phyloP scores from a whole-genome alignment of 2,329 filamentous ascomycete species.

The Alternaria brassicicola region DNA sequence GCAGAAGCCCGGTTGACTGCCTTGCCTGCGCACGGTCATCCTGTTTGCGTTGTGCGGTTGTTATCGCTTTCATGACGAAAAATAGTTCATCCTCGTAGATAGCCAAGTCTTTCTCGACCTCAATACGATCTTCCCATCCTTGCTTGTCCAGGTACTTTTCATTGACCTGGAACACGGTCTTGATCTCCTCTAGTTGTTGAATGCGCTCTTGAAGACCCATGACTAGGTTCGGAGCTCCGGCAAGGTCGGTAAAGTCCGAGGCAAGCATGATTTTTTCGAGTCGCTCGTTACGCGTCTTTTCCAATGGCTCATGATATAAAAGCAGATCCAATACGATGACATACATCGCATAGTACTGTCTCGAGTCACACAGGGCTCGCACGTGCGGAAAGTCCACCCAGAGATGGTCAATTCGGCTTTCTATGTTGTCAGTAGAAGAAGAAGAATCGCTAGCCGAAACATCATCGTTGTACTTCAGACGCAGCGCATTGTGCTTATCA shows the following conservation, averaged over 20 bases:
- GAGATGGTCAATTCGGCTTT: constrained; percentile 90
- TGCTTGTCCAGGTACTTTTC: constrained; percentile 83
- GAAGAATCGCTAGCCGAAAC: constrained; percentile 69
- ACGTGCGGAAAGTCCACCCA: constrained; percentile 97
- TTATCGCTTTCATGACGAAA: constrained; percentile 99
- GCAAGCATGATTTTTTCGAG: constrained; percentile 99
- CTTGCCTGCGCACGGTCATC: constrained; percentile 67
- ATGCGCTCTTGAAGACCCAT: constrained; percentile 90
- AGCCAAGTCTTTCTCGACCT: constrained; percentile 87
- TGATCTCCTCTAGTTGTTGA: constrained; percentile 92
- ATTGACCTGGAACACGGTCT: constrained; percentile 93
- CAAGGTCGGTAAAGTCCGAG: constrained; percentile 96
- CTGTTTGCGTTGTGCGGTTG: constrained; percentile 86
- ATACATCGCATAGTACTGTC: constrained; percentile 97
- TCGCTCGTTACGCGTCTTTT: constrained; percentile 95
- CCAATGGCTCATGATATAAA: constrained; percentile 92
- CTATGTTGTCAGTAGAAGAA: constrained; percentile 61
- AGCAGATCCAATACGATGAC: constrained; percentile 96
- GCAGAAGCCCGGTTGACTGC: constrained; percentile 78
- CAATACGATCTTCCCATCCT: constrained; percentile 87
- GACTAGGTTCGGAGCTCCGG: constrained; percentile 92
- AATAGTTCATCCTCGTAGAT: constrained; percentile 96
- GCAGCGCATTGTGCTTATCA: constrained; percentile 97
- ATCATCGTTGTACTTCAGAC: constrained; percentile 96
- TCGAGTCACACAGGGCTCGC: constrained; percentile 93